These are phyloP conservation scores for Peronospora destructor DNA, from an alignment of 352 stramenopile genomes.

Conservation along the genomic window DNA sequence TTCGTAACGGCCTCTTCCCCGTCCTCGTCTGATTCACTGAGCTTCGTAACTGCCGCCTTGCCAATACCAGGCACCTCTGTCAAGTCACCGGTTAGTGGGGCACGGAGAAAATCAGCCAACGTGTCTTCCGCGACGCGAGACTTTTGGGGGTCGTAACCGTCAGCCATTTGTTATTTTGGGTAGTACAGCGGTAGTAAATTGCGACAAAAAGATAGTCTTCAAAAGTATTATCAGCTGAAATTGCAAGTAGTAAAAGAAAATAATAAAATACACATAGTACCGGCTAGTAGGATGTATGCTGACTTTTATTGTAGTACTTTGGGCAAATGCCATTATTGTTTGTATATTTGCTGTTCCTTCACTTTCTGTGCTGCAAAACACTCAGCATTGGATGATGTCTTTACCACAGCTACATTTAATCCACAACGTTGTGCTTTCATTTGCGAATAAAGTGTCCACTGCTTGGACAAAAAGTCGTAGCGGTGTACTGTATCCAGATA, in stretches of 20 bases:
- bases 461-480: conserved; percentile 54
- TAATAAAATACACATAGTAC: no score
- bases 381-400: conserved; percentile 27
- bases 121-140: conserved; percentile 88
- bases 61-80: conserved; percentile 94
- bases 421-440: conserved; percentile 60
- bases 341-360: conserved; percentile 9
- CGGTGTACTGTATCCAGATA: conserved; percentile 62
- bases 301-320: not conserved
- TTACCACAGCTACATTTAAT: conserved; percentile 50
- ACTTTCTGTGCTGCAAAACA: conserved; percentile 38
- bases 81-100: conserved; percentile 88
- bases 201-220: no score
- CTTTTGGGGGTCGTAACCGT: conserved; percentile 89
- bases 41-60: conserved; percentile 81
- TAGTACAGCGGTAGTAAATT: not conserved
- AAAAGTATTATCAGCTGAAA: not conserved
- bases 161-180: conserved; percentile 34
- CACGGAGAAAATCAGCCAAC: conserved; percentile 89
- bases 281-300: no score
- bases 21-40: conserved; percentile 69
- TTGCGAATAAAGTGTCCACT: conserved; percentile 52
- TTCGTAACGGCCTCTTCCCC: conserved; percentile 87
- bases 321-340: conserved; percentile 4
- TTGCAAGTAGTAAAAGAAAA: not conserved